These are phyloP conservation scores for Phylloporus sp. DNA, from an alignment of 768 basidiomycete species.

Conservation along the genomic window DNA sequence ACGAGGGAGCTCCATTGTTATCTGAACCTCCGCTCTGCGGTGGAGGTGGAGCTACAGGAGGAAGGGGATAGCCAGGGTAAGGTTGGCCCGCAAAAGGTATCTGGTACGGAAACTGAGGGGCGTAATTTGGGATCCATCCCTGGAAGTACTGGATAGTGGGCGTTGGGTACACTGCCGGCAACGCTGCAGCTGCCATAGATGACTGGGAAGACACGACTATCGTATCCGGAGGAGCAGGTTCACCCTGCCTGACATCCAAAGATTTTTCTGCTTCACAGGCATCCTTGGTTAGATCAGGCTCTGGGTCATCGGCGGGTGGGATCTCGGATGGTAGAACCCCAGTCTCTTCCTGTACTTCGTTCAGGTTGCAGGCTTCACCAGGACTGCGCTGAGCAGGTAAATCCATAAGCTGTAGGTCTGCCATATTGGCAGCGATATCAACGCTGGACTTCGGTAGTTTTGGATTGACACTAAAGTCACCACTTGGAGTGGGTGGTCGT, in stretches of 20 bases:
- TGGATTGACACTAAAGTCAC: constrained; percentile 11
- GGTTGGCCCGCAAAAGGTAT: constrained; percentile 45
- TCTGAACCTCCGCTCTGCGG: constrained; percentile 37
- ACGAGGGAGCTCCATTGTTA: constrained; percentile 31
- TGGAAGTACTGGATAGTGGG: constrained; percentile 45
- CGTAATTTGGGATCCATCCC: constrained; percentile 53
- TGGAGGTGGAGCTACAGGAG: constrained; percentile 23
- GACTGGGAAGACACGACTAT: constrained; percentile 20
- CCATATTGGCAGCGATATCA: constrained; percentile 9
- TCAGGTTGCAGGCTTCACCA: constrained; percentile 12
- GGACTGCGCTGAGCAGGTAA: not conserved
- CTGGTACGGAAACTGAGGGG: constrained; percentile 49
- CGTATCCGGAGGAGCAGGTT: constrained; percentile 5
- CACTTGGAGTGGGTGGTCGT: constrained; percentile 14
- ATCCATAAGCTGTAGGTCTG: constrained; percentile 9
- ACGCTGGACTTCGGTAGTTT: constrained; percentile 6
- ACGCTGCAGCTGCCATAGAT: constrained; percentile 20
- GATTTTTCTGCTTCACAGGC: not conserved
- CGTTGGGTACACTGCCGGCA: constrained; percentile 34
- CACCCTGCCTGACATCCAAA: constrained; percentile 30
- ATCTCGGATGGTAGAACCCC: not conserved
- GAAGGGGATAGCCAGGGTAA: constrained; percentile 44
- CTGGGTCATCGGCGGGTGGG: constrained; percentile 2
- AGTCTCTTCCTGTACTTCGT: constrained; percentile 16
- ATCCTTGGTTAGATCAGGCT: constrained; percentile 6